These are phyloP conservation scores for Backusella psychrophila DNA, from an alignment of 192 early-diverging fungal species.

Conservation along the genomic window DNA sequence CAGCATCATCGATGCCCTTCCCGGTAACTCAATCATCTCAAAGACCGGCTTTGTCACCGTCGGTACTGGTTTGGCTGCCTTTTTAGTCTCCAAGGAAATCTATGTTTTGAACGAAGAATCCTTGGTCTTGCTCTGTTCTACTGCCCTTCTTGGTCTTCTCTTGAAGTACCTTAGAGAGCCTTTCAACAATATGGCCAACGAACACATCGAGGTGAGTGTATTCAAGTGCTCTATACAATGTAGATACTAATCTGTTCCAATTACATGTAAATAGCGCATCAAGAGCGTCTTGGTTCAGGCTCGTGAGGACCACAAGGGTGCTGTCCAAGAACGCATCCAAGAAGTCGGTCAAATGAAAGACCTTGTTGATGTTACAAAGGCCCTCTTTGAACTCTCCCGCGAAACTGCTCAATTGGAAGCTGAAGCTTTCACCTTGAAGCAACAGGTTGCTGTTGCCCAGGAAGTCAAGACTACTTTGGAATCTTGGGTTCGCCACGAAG, in stretches of 20 bases:
- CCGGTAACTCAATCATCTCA: slow-evolving; percentile 82
- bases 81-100: slow-evolving; percentile 95
- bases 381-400: slow-evolving; percentile 91
- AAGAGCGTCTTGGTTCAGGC: slow-evolving; percentile 78
- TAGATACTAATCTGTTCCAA: neutral
- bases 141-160: slow-evolving; percentile 76
- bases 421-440: slow-evolving; percentile 93
- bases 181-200: slow-evolving; percentile 74
- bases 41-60: slow-evolving; percentile 90
- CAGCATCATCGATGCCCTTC: slow-evolving; percentile 90
- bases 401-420: slow-evolving; percentile 94
- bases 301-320: slow-evolving; percentile 88
- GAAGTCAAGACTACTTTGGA: slow-evolving; percentile 91
- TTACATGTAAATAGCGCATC: slow-evolving; percentile 59
- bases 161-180: slow-evolving; percentile 82
- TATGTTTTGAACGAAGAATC: slow-evolving; percentile 96
- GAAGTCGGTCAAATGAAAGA: slow-evolving; percentile 92
- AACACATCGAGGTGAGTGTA: slow-evolving; percentile 40
- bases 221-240: no score
- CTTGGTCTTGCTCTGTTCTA: slow-evolving; percentile 77
- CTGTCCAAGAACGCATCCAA: slow-evolving; percentile 86
- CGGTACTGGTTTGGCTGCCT: slow-evolving; percentile 79
- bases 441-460: slow-evolving; percentile 71
- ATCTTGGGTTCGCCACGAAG: slow-evolving; percentile 97
- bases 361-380: slow-evolving; percentile 91